Evolutionary conservation across 441 rosid genomes (phyloP).

Genomic region (Jatropha multifida): DNA sequence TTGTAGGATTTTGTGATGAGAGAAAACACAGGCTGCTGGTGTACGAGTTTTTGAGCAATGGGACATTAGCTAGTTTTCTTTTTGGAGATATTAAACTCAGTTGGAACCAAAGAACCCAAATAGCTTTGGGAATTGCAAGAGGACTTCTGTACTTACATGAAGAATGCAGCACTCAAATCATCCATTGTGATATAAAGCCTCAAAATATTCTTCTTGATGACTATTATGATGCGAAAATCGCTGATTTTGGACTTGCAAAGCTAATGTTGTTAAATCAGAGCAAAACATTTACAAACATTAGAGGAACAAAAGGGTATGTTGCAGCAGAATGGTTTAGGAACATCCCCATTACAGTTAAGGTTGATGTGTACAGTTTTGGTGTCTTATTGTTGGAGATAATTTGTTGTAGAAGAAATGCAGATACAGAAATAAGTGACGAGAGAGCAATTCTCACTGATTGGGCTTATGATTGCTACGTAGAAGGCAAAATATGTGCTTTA

Average conservation of each 20-base stretch:
- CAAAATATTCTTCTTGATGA: constrained; percentile 45
- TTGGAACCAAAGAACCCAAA: constrained; percentile 37
- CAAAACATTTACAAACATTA: constrained; percentile 29
- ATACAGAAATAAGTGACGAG: constrained; percentile 12
- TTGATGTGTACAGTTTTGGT: constrained; percentile 59
- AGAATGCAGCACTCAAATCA: constrained; percentile 39
- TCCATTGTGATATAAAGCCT: constrained; percentile 54
- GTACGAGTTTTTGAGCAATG: constrained; percentile 50
- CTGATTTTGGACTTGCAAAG: constrained; percentile 53
- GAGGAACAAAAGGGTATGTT: constrained; percentile 51
- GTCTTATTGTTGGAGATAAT: constrained; percentile 44
- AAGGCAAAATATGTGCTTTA: constrained; percentile 25
- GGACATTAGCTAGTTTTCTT: constrained; percentile 34
- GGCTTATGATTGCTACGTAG: constrained; percentile 36
- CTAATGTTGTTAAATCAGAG: constrained; percentile 42
- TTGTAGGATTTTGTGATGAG: constrained; percentile 44
- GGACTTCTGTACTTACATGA: constrained; percentile 47
- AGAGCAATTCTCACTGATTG: constrained; percentile 33
- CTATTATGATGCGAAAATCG: constrained; percentile 28
- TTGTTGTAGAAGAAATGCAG: constrained; percentile 35
- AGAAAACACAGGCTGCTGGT: constrained; percentile 41
- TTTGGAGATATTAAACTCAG: constrained; percentile 28
- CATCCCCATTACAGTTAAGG: constrained; percentile 47
- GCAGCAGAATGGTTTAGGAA: constrained; percentile 50
- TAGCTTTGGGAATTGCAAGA: constrained; percentile 36